These are phyloP conservation scores for Agarophyton chilense DNA, from an alignment of 23 red algal species.

Conservation along the genomic window DNA sequence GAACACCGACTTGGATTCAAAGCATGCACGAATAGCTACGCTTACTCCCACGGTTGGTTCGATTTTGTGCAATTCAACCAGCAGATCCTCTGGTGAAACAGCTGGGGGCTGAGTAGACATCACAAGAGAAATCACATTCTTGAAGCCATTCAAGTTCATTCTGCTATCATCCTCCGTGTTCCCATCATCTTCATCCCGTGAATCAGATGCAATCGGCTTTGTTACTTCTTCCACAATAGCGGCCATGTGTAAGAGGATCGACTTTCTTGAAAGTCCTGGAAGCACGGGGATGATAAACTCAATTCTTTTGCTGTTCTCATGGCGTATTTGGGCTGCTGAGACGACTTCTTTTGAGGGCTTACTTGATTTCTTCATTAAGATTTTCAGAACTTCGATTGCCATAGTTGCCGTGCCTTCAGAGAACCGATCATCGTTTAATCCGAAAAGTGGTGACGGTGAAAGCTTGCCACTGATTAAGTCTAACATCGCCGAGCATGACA, in stretches of 20 bases:
- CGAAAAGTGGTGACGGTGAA: not conserved
- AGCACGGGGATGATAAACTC: constrained; percentile 54
- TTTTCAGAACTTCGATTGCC: constrained; percentile 39
- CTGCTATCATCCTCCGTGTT: not conserved
- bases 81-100: constrained; percentile 55
- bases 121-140: constrained; percentile 43
- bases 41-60: constrained; percentile 50
- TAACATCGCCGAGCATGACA: constrained; percentile 7
- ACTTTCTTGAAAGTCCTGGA: constrained; percentile 30
- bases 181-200: not conserved
- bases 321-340: constrained; percentile 31
- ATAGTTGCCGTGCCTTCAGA: constrained; percentile 16
- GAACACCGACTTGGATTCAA: constrained; percentile 74
- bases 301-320: constrained; percentile 28
- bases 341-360: constrained; percentile 32
- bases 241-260: constrained; percentile 20
- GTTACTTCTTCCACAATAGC: constrained; percentile 32
- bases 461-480: constrained; percentile 51
- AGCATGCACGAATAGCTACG: constrained; percentile 63
- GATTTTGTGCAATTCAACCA: constrained; percentile 77
- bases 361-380: constrained; percentile 22
- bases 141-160: constrained; percentile 29
- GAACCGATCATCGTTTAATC: not conserved
- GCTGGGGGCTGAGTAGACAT: constrained; percentile 36
- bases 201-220: not conserved